Evolutionary conservation across 371 early-diverging fungal genomes (phyloP), one percentile per base, ranked within the genome.

Genomic region (Nematocida ausubeli): DNA sequence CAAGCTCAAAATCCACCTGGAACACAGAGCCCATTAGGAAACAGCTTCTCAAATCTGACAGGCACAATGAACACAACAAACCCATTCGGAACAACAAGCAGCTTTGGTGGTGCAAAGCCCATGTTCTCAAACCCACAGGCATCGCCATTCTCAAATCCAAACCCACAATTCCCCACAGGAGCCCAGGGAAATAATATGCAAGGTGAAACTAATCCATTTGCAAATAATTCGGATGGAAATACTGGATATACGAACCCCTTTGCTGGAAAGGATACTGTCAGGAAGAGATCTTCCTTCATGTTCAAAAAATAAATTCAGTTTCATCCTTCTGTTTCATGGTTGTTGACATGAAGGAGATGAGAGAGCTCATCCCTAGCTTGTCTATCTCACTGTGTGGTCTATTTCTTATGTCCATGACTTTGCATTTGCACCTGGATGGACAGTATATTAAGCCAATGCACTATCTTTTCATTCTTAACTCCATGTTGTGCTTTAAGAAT

Each of bases 401-500:
- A 44, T 39, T 83, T 12, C 39, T 82, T n/a, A 80, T 81, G 47
- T 82, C 84, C 12, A 42, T 35, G 14, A 51, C 66, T 7, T 73
- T 84, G 2, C 75, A 80, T 40, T 26, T 66, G 14, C 60, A 49
- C 49, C 28, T 79, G 4, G 57, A 60, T n/a, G 44, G 47, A 12
- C 28, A n/a, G 26, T 42, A 30, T 19, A 55, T 73, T 6, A 4
- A 35, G 26, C 54, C 58, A 24, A 82, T 81, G 66, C 87, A 85
- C 16, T 50, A 85, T 19, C 30, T 86, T 37, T 69, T 86, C n/a
- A 42, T 80, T 51, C 57, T 82, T n/a, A 85, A 65, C 56, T 86
- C 85, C 66, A 83, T 86, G 35, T 58, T 85, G 55, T 78, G 70
- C 66, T 86, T 86, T 68, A 86, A 85, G 68, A 85, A 85, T 37